These are phyloP conservation scores for Lepiota brunneoincarnata DNA, from an alignment of 768 basidiomycete species.

Conservation along the genomic window DNA sequence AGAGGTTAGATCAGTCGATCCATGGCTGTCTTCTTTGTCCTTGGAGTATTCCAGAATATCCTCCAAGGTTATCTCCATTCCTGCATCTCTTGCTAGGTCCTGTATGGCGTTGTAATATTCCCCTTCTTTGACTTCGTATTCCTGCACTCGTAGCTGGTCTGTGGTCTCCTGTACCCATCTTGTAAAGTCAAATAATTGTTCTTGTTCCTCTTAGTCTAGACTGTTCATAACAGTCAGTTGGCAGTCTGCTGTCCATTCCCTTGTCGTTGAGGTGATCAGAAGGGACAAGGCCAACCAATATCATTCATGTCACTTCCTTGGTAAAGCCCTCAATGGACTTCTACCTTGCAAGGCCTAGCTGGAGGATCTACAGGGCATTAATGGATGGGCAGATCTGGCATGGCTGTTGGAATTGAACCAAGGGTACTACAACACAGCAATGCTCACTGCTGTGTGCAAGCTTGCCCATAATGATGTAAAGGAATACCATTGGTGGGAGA, in stretches of 20 bases:
- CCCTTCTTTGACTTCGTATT: too few species aligned
- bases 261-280: constrained; percentile 22
- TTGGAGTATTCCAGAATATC: too few species aligned
- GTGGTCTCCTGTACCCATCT: too few species aligned
- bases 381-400: constrained; percentile 24
- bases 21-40: too few species aligned
- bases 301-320: constrained; percentile 17
- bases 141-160: too few species aligned
- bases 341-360: constrained; percentile 19
- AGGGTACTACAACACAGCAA: constrained; percentile 23
- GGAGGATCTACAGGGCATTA: constrained; percentile 11
- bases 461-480: constrained; percentile 2
- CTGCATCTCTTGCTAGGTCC: too few species aligned
- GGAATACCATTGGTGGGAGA: constrained; percentile 13
- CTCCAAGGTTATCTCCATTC: too few species aligned
- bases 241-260: constrained; percentile 21
- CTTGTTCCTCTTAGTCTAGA: too few species aligned
- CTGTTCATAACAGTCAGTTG: too few species aligned
- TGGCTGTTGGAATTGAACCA: constrained; percentile 26
- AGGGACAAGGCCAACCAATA: constrained; percentile 17
- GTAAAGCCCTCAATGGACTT: constrained; percentile 22
- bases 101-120: too few species aligned
- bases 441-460: constrained; percentile 22
- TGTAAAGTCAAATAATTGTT: too few species aligned
- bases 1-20: too few species aligned